Evolutionary conservation across 495 filamentous ascomycete species (phyloP).

Genomic region (Parathielavia hyrcaniae): DNA sequence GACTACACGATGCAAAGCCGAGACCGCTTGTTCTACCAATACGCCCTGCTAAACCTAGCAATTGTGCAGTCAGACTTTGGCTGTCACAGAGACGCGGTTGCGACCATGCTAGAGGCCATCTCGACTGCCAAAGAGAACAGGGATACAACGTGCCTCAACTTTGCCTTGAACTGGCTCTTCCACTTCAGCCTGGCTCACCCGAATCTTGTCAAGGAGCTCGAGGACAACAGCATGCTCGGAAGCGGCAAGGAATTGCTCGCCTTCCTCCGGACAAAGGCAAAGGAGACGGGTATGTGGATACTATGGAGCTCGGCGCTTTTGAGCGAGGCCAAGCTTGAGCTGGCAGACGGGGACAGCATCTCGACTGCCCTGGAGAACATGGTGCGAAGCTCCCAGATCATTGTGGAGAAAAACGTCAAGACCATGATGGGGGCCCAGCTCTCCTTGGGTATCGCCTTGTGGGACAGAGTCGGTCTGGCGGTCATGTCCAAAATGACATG

Average conservation of each 20-base stretch:
- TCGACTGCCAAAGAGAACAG: slow-evolving; percentile 85
- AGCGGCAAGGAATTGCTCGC: slow-evolving; percentile 74
- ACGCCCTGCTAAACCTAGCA: slow-evolving; percentile 88
- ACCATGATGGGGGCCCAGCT: slow-evolving; percentile 67
- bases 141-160: slow-evolving; percentile 88
- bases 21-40: slow-evolving; percentile 84
- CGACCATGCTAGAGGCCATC: slow-evolving; percentile 88
- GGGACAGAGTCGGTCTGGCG: slow-evolving; percentile 65
- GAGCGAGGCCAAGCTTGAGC: slow-evolving; percentile 75
- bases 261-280: slow-evolving; percentile 82
- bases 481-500: slow-evolving; percentile 62
- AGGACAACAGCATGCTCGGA: slow-evolving; percentile 65
- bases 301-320: slow-evolving; percentile 78
- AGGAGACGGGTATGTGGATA: slow-evolving; percentile 81
- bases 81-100: slow-evolving; percentile 81
- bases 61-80: slow-evolving; percentile 95
- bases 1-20: slow-evolving; percentile 91
- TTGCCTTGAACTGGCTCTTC: slow-evolving; percentile 94
- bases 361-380: slow-evolving; percentile 71
- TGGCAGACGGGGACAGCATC: slow-evolving; percentile 72
- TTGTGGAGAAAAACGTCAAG: slow-evolving; percentile 66
- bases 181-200: slow-evolving; percentile 86
- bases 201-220: slow-evolving; percentile 60
- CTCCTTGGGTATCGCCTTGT: slow-evolving; percentile 63
- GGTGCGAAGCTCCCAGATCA: slow-evolving; percentile 72